Base-by-base conservation (phyloP, 495 filamentous ascomycete genomes). In the Bathelium albidoporum region DNA sequence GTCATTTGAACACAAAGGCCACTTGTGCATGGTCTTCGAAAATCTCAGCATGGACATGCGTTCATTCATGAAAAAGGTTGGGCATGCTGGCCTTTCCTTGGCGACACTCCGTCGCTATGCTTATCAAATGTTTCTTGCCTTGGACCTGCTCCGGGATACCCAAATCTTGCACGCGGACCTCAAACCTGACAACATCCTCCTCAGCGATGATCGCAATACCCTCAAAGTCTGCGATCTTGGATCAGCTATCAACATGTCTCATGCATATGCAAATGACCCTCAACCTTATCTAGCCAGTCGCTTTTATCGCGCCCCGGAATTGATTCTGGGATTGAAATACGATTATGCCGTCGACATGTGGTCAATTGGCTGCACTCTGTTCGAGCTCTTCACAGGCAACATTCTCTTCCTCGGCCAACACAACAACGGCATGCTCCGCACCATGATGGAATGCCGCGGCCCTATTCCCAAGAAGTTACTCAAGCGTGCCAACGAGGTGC, bases 351-450 rank as follows among this genome's bases (percentile, higher is more conserved):
- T 97, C 71, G 94, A 98, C 73, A 87, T 96, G 74, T 98, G 94
- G 94, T 92, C 92, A 14, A 89, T 97, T 67, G 94, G 94, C 18
- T 97, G 95, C 76, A 98, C 94, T 26, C 78, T 98, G 29, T 98
- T 93, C 74, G 94, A 98, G 75, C 80, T 98, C 32, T 97, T 92
- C 79, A 97, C 95, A 0, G 93, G 95, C 64, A 96, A 96, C 75
- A 97, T 98, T 64, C 80, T 98, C 45, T 98, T 98, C 76, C 90
- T 87, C 1, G 94, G 95, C 53, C 85, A 88, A 62, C 91, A 89
- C 77, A 98, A 98, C 79, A 97, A 98, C 72, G 90, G 95, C 73
- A 97, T 97, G 94, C 82, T 98, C 16, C 86, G 88, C 62, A 87
- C 89, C 16, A 94, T 98, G 69, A 94, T 96, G 87, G 95, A 97